These are phyloP conservation scores for Ceratocystis albifundus DNA, from an alignment of 2,329 filamentous ascomycete species.

Conservation along the genomic window DNA sequence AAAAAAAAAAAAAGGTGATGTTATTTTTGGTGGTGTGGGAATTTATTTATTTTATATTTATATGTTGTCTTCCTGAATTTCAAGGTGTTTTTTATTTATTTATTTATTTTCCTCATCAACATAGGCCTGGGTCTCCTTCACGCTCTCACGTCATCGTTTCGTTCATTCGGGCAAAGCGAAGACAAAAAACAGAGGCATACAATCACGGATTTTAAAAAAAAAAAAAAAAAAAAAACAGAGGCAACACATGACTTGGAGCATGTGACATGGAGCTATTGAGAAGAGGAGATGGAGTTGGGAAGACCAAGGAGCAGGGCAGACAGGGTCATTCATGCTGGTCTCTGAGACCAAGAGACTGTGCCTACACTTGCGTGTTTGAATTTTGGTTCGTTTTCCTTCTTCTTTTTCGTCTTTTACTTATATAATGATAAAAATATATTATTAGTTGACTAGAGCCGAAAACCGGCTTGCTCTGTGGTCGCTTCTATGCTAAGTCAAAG, in stretches of 20 bases:
- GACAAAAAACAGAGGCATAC: not conserved
- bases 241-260: slow-evolving; percentile 6
- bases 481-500: slow-evolving; percentile 1
- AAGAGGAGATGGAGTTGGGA: too few relatives aligned
- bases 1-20: not conserved
- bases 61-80: too few relatives aligned
- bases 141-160: not conserved
- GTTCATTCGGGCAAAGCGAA: not conserved
- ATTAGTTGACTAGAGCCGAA: too few relatives aligned
- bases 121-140: not conserved
- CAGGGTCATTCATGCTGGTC: too few relatives aligned
- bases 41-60: not conserved
- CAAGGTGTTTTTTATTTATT: not conserved
- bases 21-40: not conserved
- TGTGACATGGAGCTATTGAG: not conserved
- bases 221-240: not conserved
- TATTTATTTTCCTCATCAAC: not conserved
- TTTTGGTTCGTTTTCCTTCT: too few relatives aligned
- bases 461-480: not conserved
- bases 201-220: too few relatives aligned
- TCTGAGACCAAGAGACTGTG: too few relatives aligned
- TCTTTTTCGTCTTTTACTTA: not conserved
- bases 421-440: too few relatives aligned
- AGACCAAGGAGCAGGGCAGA: too few relatives aligned
- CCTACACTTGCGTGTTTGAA: too few relatives aligned